Evolutionary conservation across 2,329 filamentous ascomycete species (phyloP), one percentile per base, ranked within the genome.

Genomic region (Colletotrichum sublineola): DNA sequence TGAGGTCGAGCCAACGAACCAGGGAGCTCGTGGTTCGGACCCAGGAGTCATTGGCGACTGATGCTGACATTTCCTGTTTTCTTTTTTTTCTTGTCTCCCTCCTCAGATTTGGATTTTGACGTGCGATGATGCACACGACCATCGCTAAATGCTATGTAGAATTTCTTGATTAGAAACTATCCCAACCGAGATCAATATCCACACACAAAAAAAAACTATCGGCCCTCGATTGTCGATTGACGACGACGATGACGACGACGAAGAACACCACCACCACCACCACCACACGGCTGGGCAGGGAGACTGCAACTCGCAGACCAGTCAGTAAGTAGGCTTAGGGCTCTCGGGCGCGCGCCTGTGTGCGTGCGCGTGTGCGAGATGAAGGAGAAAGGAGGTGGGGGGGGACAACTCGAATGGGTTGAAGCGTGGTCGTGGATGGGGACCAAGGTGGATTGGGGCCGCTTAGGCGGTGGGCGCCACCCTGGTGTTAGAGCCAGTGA

Each of bases 381-480:
- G 44, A 46, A 46, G 20, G 44, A 46, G 9, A 46, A n/a, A 48
- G 40, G 14, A 46, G 52, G 20, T 24, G 24, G 57, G 20, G 57
- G 20, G 50, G 20, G 50, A 53, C 29, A 20, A 53, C 50, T n/a
- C 24, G 29, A 33, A 33, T 33, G 7, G 31, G 3, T 55, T 31
- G 57, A 61, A 46, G 57, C 57, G 40, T 61, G 15, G 57, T 31
- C 29, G 57, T 61, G 57, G 57, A 44, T 55, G 31, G 20, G 52
- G 31, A 55, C 9, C 7, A 36, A 20, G 31, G 52, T 55, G 52
- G 52, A n/a, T 50, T 29, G 11, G 31, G 52, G 52, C 52, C 53
- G 33, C 53, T 24, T 24, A 24, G 24, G 24, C 24, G 24, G 24
- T 24, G 24, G 24, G 24, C 24, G 24, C 24, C 24, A 24, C 24